Base-by-base conservation (phyloP, 1,284 basidiomycete genomes). In the Fistulinella cinereoalba region DNA sequence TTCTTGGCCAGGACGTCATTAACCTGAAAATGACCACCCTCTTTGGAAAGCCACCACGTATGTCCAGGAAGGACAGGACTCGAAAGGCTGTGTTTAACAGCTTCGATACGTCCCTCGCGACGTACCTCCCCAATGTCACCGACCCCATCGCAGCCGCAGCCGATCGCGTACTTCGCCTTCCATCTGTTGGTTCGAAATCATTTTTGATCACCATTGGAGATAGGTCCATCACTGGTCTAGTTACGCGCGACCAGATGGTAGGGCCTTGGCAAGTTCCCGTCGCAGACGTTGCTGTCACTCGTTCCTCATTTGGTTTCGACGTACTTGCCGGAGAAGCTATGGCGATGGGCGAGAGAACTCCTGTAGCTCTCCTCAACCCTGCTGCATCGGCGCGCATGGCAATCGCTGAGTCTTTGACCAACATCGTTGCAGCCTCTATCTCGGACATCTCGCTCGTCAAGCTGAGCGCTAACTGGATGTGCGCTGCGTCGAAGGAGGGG, bases 381-480 rank as follows among this genome's bases (percentile, higher is more conserved):
- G 90, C 87, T 12, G 92, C 94, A 3, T 94, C 94, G 0, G 96
- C 94, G 1, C 83, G 92, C 33, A 96, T 99, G 88, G 96, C 96
- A 21, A 87, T 99, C 31, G 95, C 83, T 15, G 97, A 99, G 68
- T 80, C 96, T 3, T 77, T 99, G 43, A 94, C 88, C 53, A 99
- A 99, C 68, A 77, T 99, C 45, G 83, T 81, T 0, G 95, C 97
- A 10, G 84, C 95, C 3, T 80, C 81, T 41, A 73, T 96, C 44
- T 80, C 80, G 11, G 77, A 80, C 33, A 73, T 98, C 13, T 74
- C 77, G 5, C 75, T 78, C 46, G 83, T 97, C 63, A 99, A 99
- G 72, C 78, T 99, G 16, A 94, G 91, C 55, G 96, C 96, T 44
- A 99, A 99, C 70, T 99, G 97, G 97, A 99, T 99, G 97, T 94